Evolutionary conservation across 2,329 filamentous ascomycete species (phyloP).

Genomic region (Alternaria sp.): DNA sequence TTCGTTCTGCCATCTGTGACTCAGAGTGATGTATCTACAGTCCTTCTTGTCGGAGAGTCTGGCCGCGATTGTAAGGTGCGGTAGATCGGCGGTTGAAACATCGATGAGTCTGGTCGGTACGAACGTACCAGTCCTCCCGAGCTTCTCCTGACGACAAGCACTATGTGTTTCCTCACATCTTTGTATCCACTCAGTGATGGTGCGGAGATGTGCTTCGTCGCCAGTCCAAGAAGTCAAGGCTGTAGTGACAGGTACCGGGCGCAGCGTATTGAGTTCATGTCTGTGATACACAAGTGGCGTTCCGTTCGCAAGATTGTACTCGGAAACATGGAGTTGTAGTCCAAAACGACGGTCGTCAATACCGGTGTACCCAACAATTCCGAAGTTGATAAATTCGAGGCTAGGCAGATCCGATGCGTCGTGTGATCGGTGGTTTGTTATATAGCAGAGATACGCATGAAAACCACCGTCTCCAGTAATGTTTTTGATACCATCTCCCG

Average conservation of each 20-base stretch:
- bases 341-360: too few species aligned
- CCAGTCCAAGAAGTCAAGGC: neutral
- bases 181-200: neutral
- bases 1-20: neutral
- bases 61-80: neutral
- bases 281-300: too few species aligned
- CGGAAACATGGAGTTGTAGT: too few species aligned
- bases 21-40: neutral
- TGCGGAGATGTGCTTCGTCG: neutral
- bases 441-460: fast-evolving
- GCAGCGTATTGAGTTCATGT: fast-evolving
- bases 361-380: too few species aligned
- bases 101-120: neutral
- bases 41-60: neutral
- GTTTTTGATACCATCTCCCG: neutral
- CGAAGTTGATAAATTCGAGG: too few species aligned
- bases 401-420: too few species aligned
- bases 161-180: fast-evolving
- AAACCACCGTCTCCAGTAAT: neutral
- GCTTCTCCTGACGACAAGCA: neutral
- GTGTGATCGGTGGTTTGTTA: too few species aligned
- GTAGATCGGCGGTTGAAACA: neutral
- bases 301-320: neutral
- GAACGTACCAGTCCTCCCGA: fast-evolving
- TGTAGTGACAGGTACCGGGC: neutral